Conservation (phyloP, 2,329 filamentous ascomycete species). For the Fusarium scirpi region DNA sequence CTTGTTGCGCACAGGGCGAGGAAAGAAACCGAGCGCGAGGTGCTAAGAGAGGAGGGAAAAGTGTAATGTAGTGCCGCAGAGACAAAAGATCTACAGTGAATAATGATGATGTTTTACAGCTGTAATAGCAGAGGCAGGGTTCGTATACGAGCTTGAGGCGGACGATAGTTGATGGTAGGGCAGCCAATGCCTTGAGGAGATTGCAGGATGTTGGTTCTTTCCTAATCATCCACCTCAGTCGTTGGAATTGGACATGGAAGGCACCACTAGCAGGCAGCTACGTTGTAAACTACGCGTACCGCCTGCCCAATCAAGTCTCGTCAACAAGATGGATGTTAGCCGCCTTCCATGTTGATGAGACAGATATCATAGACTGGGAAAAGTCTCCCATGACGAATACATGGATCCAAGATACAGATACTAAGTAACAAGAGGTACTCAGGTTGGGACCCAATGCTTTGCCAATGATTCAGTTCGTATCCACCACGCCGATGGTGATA, state of each 20-base stretch:
- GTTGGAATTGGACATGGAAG: constrained; percentile 18
- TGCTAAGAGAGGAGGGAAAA: constrained; percentile 31
- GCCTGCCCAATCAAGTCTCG: constrained; percentile 21
- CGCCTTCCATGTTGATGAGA: neutral
- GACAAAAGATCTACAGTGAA: neutral
- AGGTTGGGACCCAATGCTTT: constrained; percentile 2
- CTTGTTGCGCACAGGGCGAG: constrained; percentile 12
- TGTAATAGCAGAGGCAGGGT: constrained; percentile 5
- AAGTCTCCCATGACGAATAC: neutral
- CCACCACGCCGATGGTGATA: constrained; percentile 7
- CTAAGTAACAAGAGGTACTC: neutral
- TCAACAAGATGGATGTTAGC: constrained; percentile 10
- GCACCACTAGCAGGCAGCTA: constrained; percentile 16
- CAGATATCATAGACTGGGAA: neutral
- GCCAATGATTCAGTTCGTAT: constrained; percentile 28
- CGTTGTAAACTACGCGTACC: neutral
- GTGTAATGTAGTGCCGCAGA: neutral
- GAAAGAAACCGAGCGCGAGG: constrained; percentile 27
- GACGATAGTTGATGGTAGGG: constrained; percentile 4
- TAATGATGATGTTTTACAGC: neutral
- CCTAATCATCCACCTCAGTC: constrained; percentile 12
- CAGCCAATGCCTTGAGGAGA: constrained; percentile 32
- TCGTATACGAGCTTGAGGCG: constrained; percentile 28
- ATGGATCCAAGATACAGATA: neutral
- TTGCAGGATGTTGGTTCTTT: constrained; percentile 41